Conservation (phyloP, 345 rosid species). For the Salix brachista region DNA sequence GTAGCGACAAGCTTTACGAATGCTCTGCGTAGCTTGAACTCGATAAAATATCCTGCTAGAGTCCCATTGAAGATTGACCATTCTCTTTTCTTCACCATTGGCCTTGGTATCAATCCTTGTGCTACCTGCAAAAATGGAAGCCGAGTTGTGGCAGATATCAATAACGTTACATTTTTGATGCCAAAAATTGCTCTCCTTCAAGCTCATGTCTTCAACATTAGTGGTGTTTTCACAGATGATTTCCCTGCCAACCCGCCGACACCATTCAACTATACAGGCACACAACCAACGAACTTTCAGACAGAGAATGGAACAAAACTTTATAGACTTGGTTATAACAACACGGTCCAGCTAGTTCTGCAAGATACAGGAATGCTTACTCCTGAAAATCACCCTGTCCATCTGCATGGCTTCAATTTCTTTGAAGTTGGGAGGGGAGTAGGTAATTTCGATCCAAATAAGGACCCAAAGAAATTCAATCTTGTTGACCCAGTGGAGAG, state of each 20-base stretch:
- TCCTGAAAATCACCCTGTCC: slow-evolving; percentile 82
- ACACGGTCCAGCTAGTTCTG: slow-evolving; percentile 71
- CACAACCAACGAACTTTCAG: slow-evolving; percentile 48
- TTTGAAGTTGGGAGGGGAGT: slow-evolving; percentile 69
- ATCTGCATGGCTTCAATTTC: slow-evolving; percentile 88
- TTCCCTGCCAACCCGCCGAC: slow-evolving; percentile 70
- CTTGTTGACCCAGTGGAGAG: slow-evolving; percentile 91
- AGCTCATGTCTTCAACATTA: slow-evolving; percentile 73
- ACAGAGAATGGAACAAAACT: slow-evolving; percentile 63
- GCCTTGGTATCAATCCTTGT: slow-evolving; percentile 75
- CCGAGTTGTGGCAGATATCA: slow-evolving; percentile 69
- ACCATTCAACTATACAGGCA: slow-evolving; percentile 60
- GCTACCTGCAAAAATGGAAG: slow-evolving; percentile 71
- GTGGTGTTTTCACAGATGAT: slow-evolving; percentile 80
- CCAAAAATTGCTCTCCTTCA: slow-evolving; percentile 70
- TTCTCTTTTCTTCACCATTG: slow-evolving; percentile 68
- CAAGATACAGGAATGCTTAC: slow-evolving; percentile 83
- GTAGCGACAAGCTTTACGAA: slow-evolving; percentile 52
- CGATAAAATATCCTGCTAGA: slow-evolving; percentile 62
- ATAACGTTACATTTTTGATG: slow-evolving; percentile 82
- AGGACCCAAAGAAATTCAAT: slow-evolving; percentile 61
- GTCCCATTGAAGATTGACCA: slow-evolving; percentile 75
- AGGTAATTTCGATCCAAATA: slow-evolving; percentile 65
- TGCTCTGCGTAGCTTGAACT: slow-evolving; percentile 72
- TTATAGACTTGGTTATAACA: slow-evolving; percentile 58